These are phyloP conservation scores for Quercus cerris DNA, from an alignment of 306 rosid genomes.

Conservation along the genomic window DNA sequence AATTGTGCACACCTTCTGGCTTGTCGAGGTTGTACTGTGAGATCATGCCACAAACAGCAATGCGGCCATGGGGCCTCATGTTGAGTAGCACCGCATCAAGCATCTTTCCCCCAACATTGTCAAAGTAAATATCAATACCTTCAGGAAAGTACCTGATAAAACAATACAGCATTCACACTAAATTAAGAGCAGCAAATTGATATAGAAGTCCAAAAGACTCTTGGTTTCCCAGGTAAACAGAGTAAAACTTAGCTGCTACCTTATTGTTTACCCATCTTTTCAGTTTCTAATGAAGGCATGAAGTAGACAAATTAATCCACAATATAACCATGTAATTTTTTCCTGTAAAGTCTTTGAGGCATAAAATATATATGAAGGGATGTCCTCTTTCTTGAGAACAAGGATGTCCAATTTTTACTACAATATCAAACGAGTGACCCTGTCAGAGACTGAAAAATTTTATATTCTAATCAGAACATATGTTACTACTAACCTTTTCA, in stretches of 20 bases:
- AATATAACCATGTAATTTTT: too few relatives aligned
- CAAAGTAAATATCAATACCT: conserved; percentile 6
- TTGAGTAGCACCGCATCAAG: not conserved
- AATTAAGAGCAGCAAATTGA: too few relatives aligned
- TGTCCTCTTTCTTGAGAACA: too few relatives aligned
- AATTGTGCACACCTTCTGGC: conserved; percentile 28
- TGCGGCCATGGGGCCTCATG: not conserved
- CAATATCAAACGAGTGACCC: not conserved
- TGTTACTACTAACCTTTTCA: conserved; percentile 5
- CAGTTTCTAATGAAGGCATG: too few relatives aligned
- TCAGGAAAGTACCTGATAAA: conserved; percentile 9
- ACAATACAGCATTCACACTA: not conserved
- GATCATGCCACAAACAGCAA: conserved; percentile 24
- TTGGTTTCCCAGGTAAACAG: too few relatives aligned
- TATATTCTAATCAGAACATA: not conserved
- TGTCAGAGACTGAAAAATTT: not conserved
- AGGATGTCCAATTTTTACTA: too few relatives aligned
- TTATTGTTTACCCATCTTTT: too few relatives aligned
- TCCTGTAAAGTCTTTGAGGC: too few relatives aligned
- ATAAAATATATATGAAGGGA: too few relatives aligned
- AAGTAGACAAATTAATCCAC: too few relatives aligned
- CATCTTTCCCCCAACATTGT: not conserved
- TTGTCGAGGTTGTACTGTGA: conserved; percentile 37
- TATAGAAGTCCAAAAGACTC: too few relatives aligned
- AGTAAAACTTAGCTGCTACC: too few relatives aligned